Percentiles rank a stretch among this genome's conserved stretches.
These are phyloP conservation scores for Wallemia ichthyophaga DNA, from an alignment of 1,284 basidiomycete genomes.

Conservation along the genomic window DNA sequence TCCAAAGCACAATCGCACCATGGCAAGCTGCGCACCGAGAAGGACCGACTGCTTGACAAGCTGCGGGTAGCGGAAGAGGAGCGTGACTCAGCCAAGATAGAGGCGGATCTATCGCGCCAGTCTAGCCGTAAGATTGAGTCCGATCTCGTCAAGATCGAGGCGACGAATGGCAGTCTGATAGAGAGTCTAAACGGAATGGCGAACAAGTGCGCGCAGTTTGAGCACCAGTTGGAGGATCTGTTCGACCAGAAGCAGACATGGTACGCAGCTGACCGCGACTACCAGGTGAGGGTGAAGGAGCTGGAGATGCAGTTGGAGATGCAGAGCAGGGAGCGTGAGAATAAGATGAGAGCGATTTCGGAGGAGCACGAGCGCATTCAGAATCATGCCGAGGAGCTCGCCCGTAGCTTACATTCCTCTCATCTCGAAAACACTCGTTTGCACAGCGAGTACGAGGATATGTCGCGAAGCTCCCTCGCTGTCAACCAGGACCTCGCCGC, in stretches of 20 bases:
- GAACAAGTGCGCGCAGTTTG: not conserved
- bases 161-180: slow-evolving; percentile 1
- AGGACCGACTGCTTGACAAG: not conserved
- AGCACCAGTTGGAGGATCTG: not conserved
- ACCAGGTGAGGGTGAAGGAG: not conserved
- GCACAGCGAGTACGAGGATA: not conserved
- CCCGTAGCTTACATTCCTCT: not conserved
- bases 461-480: not conserved
- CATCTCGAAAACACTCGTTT: not conserved
- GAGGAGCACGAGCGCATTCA: not conserved
- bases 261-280: not conserved
- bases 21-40: not conserved
- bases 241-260: not conserved
- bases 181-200: not conserved
- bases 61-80: not conserved
- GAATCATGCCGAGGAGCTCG: not conserved
- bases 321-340: not conserved
- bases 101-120: not conserved
- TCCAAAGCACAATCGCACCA: not conserved
- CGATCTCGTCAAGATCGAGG: not conserved
- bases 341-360: not conserved
- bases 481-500: not conserved
- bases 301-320: not conserved
- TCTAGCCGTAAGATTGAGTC: not conserved
- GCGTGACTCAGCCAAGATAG: not conserved